phyloP scores from a whole-genome alignment of 768 basidiomycete genomes.

The Trametes meyenii region DNA sequence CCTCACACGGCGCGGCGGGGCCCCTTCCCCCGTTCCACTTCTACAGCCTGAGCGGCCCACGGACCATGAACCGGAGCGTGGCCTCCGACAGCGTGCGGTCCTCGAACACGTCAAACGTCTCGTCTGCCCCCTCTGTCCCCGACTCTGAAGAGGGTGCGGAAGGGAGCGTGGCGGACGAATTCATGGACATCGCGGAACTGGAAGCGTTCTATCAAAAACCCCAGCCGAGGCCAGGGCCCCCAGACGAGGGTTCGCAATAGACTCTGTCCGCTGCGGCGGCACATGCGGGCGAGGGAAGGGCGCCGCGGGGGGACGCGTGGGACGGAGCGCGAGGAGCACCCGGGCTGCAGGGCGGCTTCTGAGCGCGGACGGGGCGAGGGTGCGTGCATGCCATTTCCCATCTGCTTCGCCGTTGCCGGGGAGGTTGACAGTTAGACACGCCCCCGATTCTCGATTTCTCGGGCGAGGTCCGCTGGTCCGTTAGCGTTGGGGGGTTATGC shows the following conservation, averaged over 20 bases:
- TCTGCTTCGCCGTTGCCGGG: slow-evolving; percentile 23
- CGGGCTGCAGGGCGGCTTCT: slow-evolving; percentile 9
- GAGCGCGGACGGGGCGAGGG: slow-evolving; percentile 13
- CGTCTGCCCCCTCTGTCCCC: slow-evolving; percentile 22
- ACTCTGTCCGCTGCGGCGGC: not conserved
- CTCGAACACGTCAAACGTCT: slow-evolving; percentile 17
- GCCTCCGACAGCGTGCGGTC: slow-evolving; percentile 21
- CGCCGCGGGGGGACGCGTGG: slow-evolving; percentile 11
- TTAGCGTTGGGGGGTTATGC: slow-evolving; percentile 8
- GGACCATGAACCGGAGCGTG: slow-evolving; percentile 17
- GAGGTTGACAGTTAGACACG: slow-evolving; percentile 20
- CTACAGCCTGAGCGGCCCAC: not conserved
- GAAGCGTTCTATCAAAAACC: slow-evolving; percentile 2
- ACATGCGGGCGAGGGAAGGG: slow-evolving; percentile 1
- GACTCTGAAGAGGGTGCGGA: slow-evolving; percentile 17
- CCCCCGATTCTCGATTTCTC: slow-evolving; percentile 1
- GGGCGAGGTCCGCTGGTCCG: slow-evolving; percentile 11
- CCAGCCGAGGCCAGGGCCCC: slow-evolving; percentile 10
- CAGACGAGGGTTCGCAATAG: slow-evolving; percentile 12
- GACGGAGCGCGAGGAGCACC: slow-evolving; percentile 8
- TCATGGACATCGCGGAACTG: slow-evolving; percentile 11
- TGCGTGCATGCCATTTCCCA: slow-evolving; percentile 17
- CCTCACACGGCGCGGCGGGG: not conserved
- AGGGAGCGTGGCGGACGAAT: slow-evolving; percentile 4
- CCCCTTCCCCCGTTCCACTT: slow-evolving; percentile 1